phyloP scores from a whole-genome alignment of 805 yeast species.

The Saturnispora ahearnii region DNA sequence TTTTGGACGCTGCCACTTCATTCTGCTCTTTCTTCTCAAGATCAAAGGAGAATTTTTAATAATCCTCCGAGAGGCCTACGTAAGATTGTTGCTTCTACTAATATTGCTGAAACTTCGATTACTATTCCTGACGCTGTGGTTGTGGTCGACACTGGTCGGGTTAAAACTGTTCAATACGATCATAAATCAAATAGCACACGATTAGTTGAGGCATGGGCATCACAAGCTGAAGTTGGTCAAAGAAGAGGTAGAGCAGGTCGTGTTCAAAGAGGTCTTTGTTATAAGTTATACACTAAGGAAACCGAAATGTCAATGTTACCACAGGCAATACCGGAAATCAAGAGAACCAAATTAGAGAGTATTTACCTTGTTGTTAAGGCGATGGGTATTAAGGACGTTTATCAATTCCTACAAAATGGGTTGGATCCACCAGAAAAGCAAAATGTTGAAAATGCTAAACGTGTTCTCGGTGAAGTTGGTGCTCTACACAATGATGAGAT shows the following conservation, averaged over 20 bases:
- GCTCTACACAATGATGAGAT: slow-evolving; percentile 46
- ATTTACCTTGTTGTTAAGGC: slow-evolving; percentile 77
- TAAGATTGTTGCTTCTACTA: slow-evolving; percentile 82
- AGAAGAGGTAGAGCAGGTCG: slow-evolving; percentile 99
- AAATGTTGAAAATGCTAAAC: slow-evolving; percentile 43
- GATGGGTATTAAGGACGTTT: slow-evolving; percentile 74
- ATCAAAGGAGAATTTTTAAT: slow-evolving; percentile 70
- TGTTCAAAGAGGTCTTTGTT: slow-evolving; percentile 74
- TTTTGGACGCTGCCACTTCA: slow-evolving; percentile 66
- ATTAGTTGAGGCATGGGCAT: slow-evolving; percentile 75
- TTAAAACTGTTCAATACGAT: slow-evolving; percentile 69
- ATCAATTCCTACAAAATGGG: slow-evolving; percentile 60
- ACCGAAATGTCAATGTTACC: slow-evolving; percentile 51
- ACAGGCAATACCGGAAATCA: slow-evolving; percentile 84
- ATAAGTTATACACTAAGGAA: slow-evolving; percentile 62
- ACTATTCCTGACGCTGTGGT: slow-evolving; percentile 93
- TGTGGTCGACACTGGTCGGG: slow-evolving; percentile 82
- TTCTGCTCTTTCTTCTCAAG: slow-evolving; percentile 75
- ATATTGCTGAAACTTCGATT: slow-evolving; percentile 94
- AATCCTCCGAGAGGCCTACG: slow-evolving; percentile 45
- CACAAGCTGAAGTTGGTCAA: slow-evolving; percentile 82
- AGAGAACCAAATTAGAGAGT: slow-evolving; percentile 74
- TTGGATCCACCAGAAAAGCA: slow-evolving; percentile 67
- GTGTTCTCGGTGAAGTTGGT: slow-evolving; percentile 58
- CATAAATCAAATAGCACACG: slow-evolving; percentile 57